Base-by-base conservation (phyloP, 164 flowering plant genomes). In the Kalanchoe fedtschenkoi region DNA sequence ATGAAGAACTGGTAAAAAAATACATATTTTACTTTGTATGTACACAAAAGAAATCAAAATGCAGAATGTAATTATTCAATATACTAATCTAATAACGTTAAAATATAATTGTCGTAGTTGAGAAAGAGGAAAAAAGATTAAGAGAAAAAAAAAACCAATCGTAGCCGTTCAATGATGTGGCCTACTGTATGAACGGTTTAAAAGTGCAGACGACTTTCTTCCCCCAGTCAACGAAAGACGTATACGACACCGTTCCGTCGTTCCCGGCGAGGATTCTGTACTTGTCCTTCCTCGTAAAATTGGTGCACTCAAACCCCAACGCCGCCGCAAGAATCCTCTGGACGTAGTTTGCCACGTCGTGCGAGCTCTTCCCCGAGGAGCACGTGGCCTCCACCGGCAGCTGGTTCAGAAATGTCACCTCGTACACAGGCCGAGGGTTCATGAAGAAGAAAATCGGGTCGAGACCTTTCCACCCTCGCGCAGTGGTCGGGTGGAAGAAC, bases 401-500 rank as follows among this genome's bases (percentile, higher is more conserved):
- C 73, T 90, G 92, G 77, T 85, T 88, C 74, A 93, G 71, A 77
- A 93, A 88, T 0, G 97, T 90, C 13, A 93, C 91, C 75, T 93
- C 96, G 59, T 93, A 90, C 2, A 81, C 68, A 0, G 97, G 97
- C 46, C 92, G 70, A 14, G 97, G 97, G 70, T 93, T 93, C 97
- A 93, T 90, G 75, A 93, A 83, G 86, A 88, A 90, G 80, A 86
- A 88, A 9, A 93, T 75, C 0, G 95, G 93, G 66, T 93, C 97
- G 69, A 93, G 62, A 0, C 73, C 93, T 65, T 93, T 93, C 86
- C 96, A 90, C 0, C 99, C 97, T 41, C 95, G 58, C 0, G 97
- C 99, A 0, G 99, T 93, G 6, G 97, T 93, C 32, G 93, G 96
- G 66, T 93, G 97, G 66, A 93, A 93, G 64, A 93, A 81, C 34